These are phyloP conservation scores for Achlya hypogyna DNA, from an alignment of 352 stramenopile species.

Conservation along the genomic window DNA sequence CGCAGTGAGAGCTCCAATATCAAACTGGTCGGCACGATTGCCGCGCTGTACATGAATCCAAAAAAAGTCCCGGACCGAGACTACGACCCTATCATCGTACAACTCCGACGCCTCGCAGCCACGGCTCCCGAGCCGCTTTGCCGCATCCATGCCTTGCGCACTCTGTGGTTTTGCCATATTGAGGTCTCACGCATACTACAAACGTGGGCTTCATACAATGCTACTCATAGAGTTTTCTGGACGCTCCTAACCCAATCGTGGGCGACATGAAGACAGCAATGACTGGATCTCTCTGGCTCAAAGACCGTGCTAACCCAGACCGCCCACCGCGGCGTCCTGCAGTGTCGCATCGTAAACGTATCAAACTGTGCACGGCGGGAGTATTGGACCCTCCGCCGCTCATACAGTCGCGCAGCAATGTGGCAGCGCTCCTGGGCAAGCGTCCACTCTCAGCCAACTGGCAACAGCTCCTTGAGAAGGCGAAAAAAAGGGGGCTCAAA, in stretches of 20 bases:
- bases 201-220: neutral
- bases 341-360: neutral
- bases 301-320: neutral
- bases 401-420: neutral
- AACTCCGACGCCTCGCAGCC: neutral
- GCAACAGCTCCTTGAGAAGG: no score
- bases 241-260: neutral
- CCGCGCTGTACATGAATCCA: constrained; percentile 13
- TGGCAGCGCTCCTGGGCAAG: no score
- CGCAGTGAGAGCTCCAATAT: neutral
- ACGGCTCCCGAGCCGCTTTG: neutral
- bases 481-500: no score
- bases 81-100: neutral
- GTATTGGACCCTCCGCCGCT: neutral
- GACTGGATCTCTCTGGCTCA: neutral
- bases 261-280: neutral
- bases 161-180: neutral
- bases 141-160: neutral
- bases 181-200: neutral
- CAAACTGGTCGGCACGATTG: constrained; percentile 3
- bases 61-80: neutral
- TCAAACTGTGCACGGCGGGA: neutral
- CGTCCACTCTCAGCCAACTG: no score
- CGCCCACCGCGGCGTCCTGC: no score
- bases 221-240: neutral